Evolutionary conservation across 2,329 filamentous ascomycete genomes (phyloP), one percentile per base, ranked within the genome.

Genomic region (Diaporthe capsici): DNA sequence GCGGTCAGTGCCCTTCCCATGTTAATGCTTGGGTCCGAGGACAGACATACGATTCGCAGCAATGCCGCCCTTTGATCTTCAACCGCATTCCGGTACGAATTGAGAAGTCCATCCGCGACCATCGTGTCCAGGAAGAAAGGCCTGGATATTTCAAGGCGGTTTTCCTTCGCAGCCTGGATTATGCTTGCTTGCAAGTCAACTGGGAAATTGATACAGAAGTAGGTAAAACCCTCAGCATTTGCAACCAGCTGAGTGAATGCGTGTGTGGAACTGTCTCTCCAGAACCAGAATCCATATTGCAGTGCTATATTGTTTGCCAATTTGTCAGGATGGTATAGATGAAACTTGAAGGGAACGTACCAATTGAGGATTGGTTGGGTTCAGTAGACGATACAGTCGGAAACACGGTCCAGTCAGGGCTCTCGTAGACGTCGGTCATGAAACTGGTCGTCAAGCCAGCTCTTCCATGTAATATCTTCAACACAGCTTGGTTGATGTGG

Each of bases 211-310:
- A 55, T 55, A 31, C 53, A 55, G 25, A 55, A 55, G 53, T 55
- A 55, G 9, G 53, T 55, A 0, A 55, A 31, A 1, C 53, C 53
- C 15, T 55, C 53, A 31, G 53, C 1, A 20, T 12, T 55, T 55
- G 53, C 53, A 31, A 55, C 53, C 13, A 55, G 53, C 15, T 55
- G 53, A 20, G 25, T 55, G 53, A 55, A 55, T 7, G 53, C 25
- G 53, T 55, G 53, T 17, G 53, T 55, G 28, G 53, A 55, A 13
- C 25, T 31, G 53, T 55, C 25, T 17, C 53, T 55, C 53, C 53
- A 55, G 53, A 55, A 31, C 53, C 53, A 55, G 53, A 55, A 55
- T 8, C 53, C 53, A 55, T 55, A 55, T 20, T 55, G 53, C 13
- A 55, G 15, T 3, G 53, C 53, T 55, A 10, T 9, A 31, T 31